Evolutionary conservation across 2,329 filamentous ascomycete genomes (phyloP), one percentile per base, ranked within the genome.

Genomic region (Xylariales sp.): DNA sequence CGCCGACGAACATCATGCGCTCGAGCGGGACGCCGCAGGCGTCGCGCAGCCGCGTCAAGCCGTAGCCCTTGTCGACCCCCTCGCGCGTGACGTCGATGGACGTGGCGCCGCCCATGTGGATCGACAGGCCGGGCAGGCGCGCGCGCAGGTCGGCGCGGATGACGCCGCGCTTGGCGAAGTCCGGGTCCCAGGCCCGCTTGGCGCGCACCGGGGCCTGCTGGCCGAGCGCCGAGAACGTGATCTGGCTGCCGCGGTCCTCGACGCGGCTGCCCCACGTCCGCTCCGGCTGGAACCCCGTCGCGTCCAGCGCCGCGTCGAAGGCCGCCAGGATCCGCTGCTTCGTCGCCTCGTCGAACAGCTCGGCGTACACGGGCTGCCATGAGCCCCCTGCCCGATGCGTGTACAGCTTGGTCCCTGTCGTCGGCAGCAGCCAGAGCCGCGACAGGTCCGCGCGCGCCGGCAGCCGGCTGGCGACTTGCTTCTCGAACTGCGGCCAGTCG

Each of bases 341-440:
- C 57, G 74, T 67, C 4, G 74, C 74, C 16, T 76, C 75, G 65
- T 66, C 78, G 68, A 81, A 81, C 10, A 81, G 75, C 59, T 83
- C 80, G 14, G 80, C 80, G 63, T 79, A 82, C 52, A 77, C 75
- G 7, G 72, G 70, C 30, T 73, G 32, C 80, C 80, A 81, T 6
- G 64, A 2, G 1, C 23, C 69, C 28, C 52, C 65, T n/a, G 68
- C 62, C 28, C 72, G 71, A 71, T 77, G 68, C 30, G 71, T 77
- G 73, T 81, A 83, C 8, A 82, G 78, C 70, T 81, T 81, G 34
- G 80, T 81, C 30, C 80, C 80, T 5, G 78, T 81, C 10, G 80
- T 81, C 3, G 80, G 80, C 78, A 82, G 79, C n/a, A 82, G 74
- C 80, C 79, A 82, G 34, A 82, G 76, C 55, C 75, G 78, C 8